Percentiles rank a stretch among this genome's conserved stretches.
phyloP scores from a whole-genome alignment of 2,329 filamentous ascomycete genomes.

The Neurospora sp. region DNA sequence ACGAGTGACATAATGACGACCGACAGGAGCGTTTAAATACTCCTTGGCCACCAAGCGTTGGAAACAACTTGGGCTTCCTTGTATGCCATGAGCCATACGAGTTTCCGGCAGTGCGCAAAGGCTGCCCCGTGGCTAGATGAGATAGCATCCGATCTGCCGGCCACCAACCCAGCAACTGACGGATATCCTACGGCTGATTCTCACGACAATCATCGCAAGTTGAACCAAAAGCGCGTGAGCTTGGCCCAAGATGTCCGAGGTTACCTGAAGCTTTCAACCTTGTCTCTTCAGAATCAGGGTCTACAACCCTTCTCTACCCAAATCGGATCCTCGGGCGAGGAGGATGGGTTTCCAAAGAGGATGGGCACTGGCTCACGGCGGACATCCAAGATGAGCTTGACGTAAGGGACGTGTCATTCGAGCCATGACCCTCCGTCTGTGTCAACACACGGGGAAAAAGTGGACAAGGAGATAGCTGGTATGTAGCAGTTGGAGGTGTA shows the following conservation, averaged over 20 bases:
- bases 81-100: background rate
- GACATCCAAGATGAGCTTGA: background rate
- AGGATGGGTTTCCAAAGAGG: background rate
- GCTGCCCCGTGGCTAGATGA: background rate
- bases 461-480: background rate
- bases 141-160: background rate
- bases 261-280: background rate
- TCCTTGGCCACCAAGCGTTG: background rate
- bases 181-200: background rate
- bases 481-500: background rate
- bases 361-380: too few relatives aligned
- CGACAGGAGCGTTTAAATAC: background rate
- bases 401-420: background rate
- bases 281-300: background rate
- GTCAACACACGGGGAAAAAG: background rate
- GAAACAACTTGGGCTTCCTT: background rate
- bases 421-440: background rate
- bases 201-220: background rate
- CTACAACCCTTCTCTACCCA: background rate
- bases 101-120: background rate
- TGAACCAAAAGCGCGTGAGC: background rate
- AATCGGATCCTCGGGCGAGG: background rate
- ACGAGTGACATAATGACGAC: background rate
- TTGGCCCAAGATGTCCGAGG: background rate
- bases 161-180: background rate